Base-by-base conservation (phyloP, 2,329 filamentous ascomycete species). In the Fusarium sp. region DNA sequence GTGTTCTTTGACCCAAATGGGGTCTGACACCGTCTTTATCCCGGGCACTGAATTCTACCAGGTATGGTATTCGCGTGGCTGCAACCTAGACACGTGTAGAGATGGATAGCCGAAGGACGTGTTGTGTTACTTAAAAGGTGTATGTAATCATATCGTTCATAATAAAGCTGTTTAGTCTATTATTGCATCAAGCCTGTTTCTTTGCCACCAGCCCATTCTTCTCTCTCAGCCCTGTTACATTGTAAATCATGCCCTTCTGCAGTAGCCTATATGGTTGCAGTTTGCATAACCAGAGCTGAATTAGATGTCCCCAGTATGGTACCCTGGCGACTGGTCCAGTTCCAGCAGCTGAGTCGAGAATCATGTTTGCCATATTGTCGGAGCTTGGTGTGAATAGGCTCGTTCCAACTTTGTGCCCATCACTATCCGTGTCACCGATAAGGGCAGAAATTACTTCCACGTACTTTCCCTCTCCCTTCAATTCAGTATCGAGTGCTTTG, bases 391-490 rank as follows among this genome's bases (percentile, higher is more conserved):
- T 64, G 22, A 64, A 64, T 18, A 64, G 61, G 3, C 45, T 64
- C 13, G 33, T 64, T 6, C 61, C 61, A 14, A 64, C 61, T n/a
- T 64, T 56, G 43, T 64, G 61, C 5, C 61, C 61, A 31, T 64
- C 61, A 16, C 48, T 57, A 31, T 64, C 48, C 7, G 48, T 64
- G 35, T 64, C 48, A 14, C 61, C 61, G 24, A 64, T 64, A 22
- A 64, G 48, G 13, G 33, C 22, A 57, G 61, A 64, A 10, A 57
- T 57, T 6, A 57, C 48, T 29, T 64, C 61, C 6, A 64, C 61
- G 27, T 64, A 24, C 5, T 64, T 18, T 29, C 61, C 48, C 10
- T 64, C 61, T 18, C 61, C 48, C 2, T 56, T 64, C 33, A 64
- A 37, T 6, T 64, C 61, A 1, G 61, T 64, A 27, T 56, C 45